These are phyloP conservation scores for Pelargonium myrrhifolium DNA, from an alignment of 441 rosid genomes.

Conservation along the genomic window DNA sequence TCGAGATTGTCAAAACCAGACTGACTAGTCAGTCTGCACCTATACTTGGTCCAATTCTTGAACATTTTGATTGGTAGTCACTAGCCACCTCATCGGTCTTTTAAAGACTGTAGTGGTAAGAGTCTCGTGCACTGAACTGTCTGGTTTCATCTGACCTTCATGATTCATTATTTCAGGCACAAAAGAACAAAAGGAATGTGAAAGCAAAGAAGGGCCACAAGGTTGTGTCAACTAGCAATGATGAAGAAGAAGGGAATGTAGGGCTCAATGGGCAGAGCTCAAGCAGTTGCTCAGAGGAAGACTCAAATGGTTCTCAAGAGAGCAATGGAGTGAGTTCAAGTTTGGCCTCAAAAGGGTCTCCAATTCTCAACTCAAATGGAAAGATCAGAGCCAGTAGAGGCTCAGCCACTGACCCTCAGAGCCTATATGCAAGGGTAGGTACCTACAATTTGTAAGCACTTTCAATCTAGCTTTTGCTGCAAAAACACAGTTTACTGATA, in stretches of 20 bases:
- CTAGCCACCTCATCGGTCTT: too few species aligned
- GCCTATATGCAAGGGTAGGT: conserved; percentile 64
- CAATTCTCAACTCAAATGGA: conserved; percentile 39
- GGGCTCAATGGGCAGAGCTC: conserved; percentile 27
- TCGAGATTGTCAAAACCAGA: too few species aligned
- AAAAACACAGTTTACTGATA: conserved; percentile 9
- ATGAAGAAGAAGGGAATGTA: conserved; percentile 31
- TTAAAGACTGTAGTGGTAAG: too few species aligned
- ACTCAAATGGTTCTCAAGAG: conserved; percentile 40
- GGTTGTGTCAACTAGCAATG: conserved; percentile 18
- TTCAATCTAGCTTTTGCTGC: not conserved
- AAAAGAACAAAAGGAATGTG: conserved; percentile 40
- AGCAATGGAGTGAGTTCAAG: conserved; percentile 26
- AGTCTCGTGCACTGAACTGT: too few species aligned
- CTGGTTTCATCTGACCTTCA: not conserved
- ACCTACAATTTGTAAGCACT: not conserved
- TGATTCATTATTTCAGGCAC: conserved; percentile 19
- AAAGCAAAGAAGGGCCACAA: conserved; percentile 39
- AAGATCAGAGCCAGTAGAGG: conserved; percentile 57
- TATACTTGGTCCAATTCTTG: too few species aligned
- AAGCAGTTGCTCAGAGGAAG: conserved; percentile 52
- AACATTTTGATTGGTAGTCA: too few species aligned
- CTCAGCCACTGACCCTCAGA: conserved; percentile 67
- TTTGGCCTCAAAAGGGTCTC: conserved; percentile 26
- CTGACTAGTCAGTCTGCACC: too few species aligned